Evolutionary conservation across 2,329 filamentous ascomycete genomes (phyloP).

Genomic region (Penicillium sp.): DNA sequence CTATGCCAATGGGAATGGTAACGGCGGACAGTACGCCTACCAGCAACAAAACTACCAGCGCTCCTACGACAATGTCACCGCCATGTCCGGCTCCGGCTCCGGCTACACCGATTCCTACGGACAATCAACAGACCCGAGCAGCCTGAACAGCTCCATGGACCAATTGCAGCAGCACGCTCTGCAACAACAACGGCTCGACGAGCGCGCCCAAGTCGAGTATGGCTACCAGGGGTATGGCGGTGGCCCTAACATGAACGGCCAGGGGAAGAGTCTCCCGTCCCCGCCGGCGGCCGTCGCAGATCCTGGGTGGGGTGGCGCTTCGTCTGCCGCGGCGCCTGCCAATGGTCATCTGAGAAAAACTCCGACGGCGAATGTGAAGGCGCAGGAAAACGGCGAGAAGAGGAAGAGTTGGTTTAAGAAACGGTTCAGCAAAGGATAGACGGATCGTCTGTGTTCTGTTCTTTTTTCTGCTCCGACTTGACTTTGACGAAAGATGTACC

Average conservation of each 20-base stretch:
- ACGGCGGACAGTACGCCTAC: conserved; percentile 40
- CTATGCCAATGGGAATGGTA: conserved; percentile 34
- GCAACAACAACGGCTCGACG: conserved; percentile 40
- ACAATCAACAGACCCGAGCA: conserved; percentile 87
- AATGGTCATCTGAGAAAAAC: conserved; percentile 10
- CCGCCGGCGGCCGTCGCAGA: conserved; percentile 19
- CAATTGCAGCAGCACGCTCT: conserved; percentile 58
- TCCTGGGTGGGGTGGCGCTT: conserved; percentile 26
- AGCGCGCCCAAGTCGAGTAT: conserved; percentile 57
- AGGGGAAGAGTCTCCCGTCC: conserved; percentile 24
- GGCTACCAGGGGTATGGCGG: conserved; percentile 59
- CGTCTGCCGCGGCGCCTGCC: conserved; percentile 30
- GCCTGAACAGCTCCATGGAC: conserved; percentile 89
- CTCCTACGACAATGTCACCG: conserved; percentile 85
- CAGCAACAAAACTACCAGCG: conserved; percentile 64
- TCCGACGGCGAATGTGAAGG: conserved; percentile 19
- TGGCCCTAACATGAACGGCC: conserved; percentile 38
- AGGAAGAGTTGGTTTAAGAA: conserved; percentile 87
- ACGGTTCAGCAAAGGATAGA: conserved; percentile 65
- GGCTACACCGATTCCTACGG: conserved; percentile 72
- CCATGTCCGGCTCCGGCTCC: conserved; percentile 64
- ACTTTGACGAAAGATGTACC: conserved; percentile 11
- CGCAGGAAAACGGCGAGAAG: conserved; percentile 58
- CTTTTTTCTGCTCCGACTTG: not conserved
- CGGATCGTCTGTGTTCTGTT: not conserved